Percentiles rank a stretch among this genome's conserved stretches.
phyloP scores from a whole-genome alignment of 2,329 filamentous ascomycete genomes.

The Tolypocladium endophyticum region DNA sequence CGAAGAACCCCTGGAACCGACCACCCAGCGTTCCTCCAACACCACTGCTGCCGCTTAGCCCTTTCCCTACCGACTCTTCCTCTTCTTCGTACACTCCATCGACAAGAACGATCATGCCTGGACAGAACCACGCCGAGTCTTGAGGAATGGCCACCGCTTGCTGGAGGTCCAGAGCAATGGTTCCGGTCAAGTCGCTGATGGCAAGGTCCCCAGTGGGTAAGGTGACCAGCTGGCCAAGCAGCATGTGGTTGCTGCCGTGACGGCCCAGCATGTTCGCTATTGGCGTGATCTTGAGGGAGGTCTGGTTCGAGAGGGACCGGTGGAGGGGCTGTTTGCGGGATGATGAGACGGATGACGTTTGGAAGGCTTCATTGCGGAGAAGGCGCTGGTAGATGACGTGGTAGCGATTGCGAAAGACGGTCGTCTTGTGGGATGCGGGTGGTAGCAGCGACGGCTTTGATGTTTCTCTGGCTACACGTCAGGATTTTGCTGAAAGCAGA shows the following conservation, averaged over 20 bases:
- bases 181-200: conserved; percentile 79
- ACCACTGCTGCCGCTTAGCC: conserved; percentile 65
- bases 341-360: conserved; percentile 64
- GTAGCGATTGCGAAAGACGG: conserved; percentile 80
- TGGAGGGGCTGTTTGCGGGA: conserved; percentile 42
- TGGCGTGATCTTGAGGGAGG: conserved; percentile 79
- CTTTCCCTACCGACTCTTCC: conserved; percentile 57
- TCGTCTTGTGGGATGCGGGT: conserved; percentile 68
- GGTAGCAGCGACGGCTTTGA: conserved; percentile 64
- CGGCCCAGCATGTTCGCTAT: conserved; percentile 68
- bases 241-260: conserved; percentile 72
- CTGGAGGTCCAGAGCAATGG: conserved; percentile 72
- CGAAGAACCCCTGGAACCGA: conserved; percentile 79
- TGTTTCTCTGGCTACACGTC: conserved; percentile 34
- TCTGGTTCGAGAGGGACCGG: conserved; percentile 51
- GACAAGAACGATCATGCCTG: conserved; percentile 90
- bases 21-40: conserved; percentile 89
- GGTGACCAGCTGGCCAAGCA: conserved; percentile 72
- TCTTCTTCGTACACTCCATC: conserved; percentile 97
- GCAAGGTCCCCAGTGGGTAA: conserved; percentile 74
- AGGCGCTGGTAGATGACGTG: conserved; percentile 87
- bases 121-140: conserved; percentile 82
- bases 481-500: neutral
- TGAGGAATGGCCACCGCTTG: conserved; percentile 75
- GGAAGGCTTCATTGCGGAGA: conserved; percentile 86